A percentile compares a stretch with the other conserved stretches of the same genome.
These are phyloP conservation scores for Trichoderma afroharzianum DNA, from an alignment of 2,329 filamentous ascomycete genomes.

Conservation along the genomic window DNA sequence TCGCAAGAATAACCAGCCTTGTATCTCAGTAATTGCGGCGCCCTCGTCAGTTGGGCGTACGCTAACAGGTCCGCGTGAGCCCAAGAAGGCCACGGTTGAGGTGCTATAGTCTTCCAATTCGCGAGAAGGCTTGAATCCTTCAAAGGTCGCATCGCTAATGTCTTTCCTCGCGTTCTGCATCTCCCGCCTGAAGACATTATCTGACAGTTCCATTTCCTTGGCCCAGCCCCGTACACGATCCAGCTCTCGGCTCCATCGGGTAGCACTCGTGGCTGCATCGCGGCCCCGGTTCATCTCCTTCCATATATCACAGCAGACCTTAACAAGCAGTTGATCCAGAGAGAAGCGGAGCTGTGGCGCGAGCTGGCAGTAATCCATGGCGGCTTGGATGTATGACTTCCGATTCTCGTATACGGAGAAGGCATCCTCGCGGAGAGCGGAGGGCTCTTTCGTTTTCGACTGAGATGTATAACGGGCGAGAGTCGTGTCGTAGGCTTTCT, in stretches of 20 bases:
- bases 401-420: conserved; percentile 92
- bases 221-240: conserved; percentile 91
- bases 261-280: conserved; percentile 62
- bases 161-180: conserved; percentile 74
- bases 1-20: conserved; percentile 88
- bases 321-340: conserved; percentile 82
- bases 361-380: conserved; percentile 87
- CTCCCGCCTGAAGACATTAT: conserved; percentile 77
- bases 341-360: conserved; percentile 80
- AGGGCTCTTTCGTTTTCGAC: conserved; percentile 90
- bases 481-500: conserved; percentile 79
- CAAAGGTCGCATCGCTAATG: conserved; percentile 73
- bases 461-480: conserved; percentile 79
- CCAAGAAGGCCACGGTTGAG: conserved; percentile 84
- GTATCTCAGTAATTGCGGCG: conserved; percentile 68
- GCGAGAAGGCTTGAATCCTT: conserved; percentile 72
- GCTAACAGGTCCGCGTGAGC: conserved; percentile 64
- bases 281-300: conserved; percentile 73
- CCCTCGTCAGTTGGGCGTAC: conserved; percentile 53
- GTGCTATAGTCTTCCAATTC: conserved; percentile 91
- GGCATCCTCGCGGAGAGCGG: conserved; percentile 85
- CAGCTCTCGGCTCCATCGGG: conserved; percentile 73
- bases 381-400: conserved; percentile 84
- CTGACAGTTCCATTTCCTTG: conserved; percentile 88
- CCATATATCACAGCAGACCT: conserved; percentile 82